Base-by-base conservation (phyloP, 108 stramenopile species). In the Conticribra guillardii region DNA sequence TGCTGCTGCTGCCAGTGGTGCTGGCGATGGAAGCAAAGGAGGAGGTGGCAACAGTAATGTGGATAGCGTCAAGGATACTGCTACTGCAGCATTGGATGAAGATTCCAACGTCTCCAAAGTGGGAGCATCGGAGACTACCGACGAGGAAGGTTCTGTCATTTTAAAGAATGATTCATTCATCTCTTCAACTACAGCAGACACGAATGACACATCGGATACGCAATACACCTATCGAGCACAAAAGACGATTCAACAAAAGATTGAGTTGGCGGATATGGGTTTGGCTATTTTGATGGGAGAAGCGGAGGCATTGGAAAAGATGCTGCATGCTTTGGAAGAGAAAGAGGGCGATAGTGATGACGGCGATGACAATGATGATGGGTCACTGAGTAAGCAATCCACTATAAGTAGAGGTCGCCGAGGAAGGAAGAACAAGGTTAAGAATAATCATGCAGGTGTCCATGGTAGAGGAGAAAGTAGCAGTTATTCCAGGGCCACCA, bases 231-330 rank as follows among this genome's bases (percentile, higher is more conserved):
- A 15, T 7, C 33, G 26, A 1, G 41, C 33, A 27, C 75, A 69
- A 49, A 49, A 24, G 24, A 53, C 55, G 23, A 56, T 81, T 16
- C 73, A 77, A 60, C 68, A 68, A 26, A 76, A 84, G 41, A 69
- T 89, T 29, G 86, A 87, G 64, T 61, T 90, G 28, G 84, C 84
- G 24, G 87, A 93, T 63, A 83, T 87, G 7, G 92, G 89, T 14
- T 18, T 87, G 16, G 84, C 83, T 18, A 90, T 93, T 56, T 61
- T 93, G 18, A 77, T 85, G 63, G 92, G 81, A 46, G 92, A 93
- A 64, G 69, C 64, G 19, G 85, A 89, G 64, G 81, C 81, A 21
- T 41, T 90, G 27, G 68, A 76, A 31, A 81, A 73, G 21, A 86
- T 86, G 59, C 67, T 87, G 59, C 48, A 53, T 21, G 17, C 45